These are phyloP conservation scores for Helotiales sp. DNA, from an alignment of 2,329 filamentous ascomycete species.

Conservation along the genomic window DNA sequence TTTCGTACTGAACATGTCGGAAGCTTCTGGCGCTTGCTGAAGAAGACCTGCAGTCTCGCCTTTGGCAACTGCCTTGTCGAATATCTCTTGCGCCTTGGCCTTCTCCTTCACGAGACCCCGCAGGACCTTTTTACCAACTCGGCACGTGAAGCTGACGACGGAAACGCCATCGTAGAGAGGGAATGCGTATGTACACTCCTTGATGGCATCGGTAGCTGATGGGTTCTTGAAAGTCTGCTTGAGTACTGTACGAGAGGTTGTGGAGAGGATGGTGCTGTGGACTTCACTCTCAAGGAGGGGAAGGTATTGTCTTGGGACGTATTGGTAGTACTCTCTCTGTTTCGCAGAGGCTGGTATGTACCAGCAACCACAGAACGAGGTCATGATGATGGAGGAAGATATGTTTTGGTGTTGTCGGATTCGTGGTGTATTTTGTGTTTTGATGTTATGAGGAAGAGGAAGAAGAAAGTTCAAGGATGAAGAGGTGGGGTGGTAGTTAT, in stretches of 20 bases:
- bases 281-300: slow-evolving; percentile 62
- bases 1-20: slow-evolving; percentile 71
- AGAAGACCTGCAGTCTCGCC: slow-evolving; percentile 69
- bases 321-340: slow-evolving; percentile 26
- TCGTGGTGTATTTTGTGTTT: background rate
- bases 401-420: background rate
- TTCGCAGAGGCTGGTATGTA: slow-evolving; percentile 13
- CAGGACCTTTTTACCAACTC: slow-evolving; percentile 63
- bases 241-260: slow-evolving; percentile 52
- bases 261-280: slow-evolving; percentile 65
- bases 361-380: slow-evolving; percentile 30
- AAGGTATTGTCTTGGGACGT: slow-evolving; percentile 51
- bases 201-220: slow-evolving; percentile 48
- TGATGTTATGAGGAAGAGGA: background rate
- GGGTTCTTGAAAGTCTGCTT: slow-evolving; percentile 68
- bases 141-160: slow-evolving; percentile 70
- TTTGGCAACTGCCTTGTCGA: slow-evolving; percentile 59
- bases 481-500: background rate
- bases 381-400: slow-evolving; percentile 17
- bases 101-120: slow-evolving; percentile 71
- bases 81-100: slow-evolving; percentile 63
- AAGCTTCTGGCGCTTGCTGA: slow-evolving; percentile 62
- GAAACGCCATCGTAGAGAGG: slow-evolving; percentile 75
- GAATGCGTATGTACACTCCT: slow-evolving; percentile 68
- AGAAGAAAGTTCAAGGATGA: background rate